Evolutionary conservation across 495 filamentous ascomycete genomes (phyloP), one percentile per base, ranked within the genome.

Genomic region (Neurospora africana): DNA sequence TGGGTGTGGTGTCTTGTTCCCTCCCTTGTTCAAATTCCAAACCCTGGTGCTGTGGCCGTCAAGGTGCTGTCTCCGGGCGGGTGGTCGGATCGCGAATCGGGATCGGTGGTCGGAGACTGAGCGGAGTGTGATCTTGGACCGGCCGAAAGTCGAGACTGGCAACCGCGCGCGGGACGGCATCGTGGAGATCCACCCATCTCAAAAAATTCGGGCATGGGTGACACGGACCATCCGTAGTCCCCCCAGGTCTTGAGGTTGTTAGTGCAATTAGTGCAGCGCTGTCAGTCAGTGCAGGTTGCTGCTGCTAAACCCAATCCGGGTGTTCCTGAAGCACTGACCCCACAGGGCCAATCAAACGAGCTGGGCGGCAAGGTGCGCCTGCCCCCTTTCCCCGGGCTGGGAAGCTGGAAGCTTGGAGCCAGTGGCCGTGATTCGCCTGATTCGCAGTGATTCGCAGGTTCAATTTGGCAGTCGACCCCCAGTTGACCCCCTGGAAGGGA

Each of bases 351-450:
- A 85, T 85, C 76, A 83, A 65, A 65, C 53, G 53, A 65, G 53
- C 53, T 69, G 53, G 75, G 69, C 72, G 74, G 75, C 73, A 74
- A 78, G 75, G 72, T 72, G 69, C 70, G 75, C 75, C 79, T 77
- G 76, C 82, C 82, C 83, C 83, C 81, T 82, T 84, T 82, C 81
- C 80, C 78, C 72, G 76, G 77, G 74, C 72, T 71, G 75, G 75
- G 44, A 53, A 53, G 44, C 44, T 53, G n/a, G 21, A 53, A 53
- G 44, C 44, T 53, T 53, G 44, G 5, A 17, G 15, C 39, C 15
- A 41, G 43, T n/a, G n/a, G n/a, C n/a, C n/a, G n/a, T 47, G 44
- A 47, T 47, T 23, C 44, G 44, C 44, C n/a, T 53, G 44, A 53
- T 43, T 43, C 40, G 40, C 44, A 58, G 53, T 19, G 53, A 61